Base-by-base conservation (phyloP, 805 yeast species). In the Saccharomycopsis malanga region DNA sequence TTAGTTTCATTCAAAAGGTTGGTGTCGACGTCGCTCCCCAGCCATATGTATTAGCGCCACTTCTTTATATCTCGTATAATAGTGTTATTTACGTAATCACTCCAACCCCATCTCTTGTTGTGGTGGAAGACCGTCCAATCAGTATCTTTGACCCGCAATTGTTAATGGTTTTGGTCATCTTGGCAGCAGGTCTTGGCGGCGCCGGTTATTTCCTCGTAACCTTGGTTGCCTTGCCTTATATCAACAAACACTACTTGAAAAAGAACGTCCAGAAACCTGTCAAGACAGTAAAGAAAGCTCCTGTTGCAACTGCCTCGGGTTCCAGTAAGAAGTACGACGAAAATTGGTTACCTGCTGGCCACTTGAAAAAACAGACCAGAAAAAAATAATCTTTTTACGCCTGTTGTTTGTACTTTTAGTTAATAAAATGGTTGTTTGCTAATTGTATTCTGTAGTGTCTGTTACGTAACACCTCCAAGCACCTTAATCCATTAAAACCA, bases 111-210 rank as follows among this genome's bases (percentile, higher is more conserved):
- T 80, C 77, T 57, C 64, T 80, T 50, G 66, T 84, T 39, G 61
- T 68, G 20, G 74, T 88, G 48, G 63, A 63, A 9, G 95, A 87
- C 57, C 74, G 73, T 32, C 73, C 81, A 48, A 68, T 88, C 56
- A 81, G 94, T 0, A 54, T 81, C 45, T 79, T 82, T 65, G 77
- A 84, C 60, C 93, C 89, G 12, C 79, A 81, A 63, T 74, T 87
- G 58, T 59, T 87, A 49, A 61, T 83, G 30, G 73, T 83, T 54
- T 83, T 79, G 60, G 44, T 77, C 14, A 55, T 84, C 22, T 64
- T 86, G 48, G 55, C 68, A 2, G 72, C 65, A 20, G 61, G 80
- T 17, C 45, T 80, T 24, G 79, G 68, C 44, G 74, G 67, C 36
- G 56, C 73, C 40, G 79, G 68, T 38, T 83, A 79, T 62, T 61